Evolutionary conservation across 2,329 filamentous ascomycete species (phyloP).

Genomic region (Aspergillus clavatus): DNA sequence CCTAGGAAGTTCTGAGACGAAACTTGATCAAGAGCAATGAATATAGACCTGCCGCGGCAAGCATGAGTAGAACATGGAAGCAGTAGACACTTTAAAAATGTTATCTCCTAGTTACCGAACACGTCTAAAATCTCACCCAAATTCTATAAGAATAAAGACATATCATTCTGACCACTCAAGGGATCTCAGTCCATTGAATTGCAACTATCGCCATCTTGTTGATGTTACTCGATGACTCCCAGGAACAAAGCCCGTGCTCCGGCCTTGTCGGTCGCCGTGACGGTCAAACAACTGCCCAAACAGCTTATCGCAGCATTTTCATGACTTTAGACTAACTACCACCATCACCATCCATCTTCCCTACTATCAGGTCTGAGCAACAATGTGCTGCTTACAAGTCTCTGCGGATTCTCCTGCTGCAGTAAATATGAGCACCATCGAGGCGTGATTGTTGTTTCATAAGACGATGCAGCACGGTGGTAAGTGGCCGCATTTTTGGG

Average conservation of each 20-base stretch:
- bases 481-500: constrained; percentile 14
- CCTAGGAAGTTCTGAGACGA: too few species aligned
- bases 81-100: too few species aligned
- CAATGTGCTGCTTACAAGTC: constrained; percentile 17
- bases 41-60: too few species aligned
- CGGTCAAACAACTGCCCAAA: constrained; percentile 6
- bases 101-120: too few species aligned
- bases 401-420: constrained; percentile 12
- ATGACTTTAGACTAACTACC: not conserved
- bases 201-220: too few species aligned
- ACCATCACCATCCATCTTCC: not conserved
- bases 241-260: not conserved
- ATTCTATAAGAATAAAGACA: too few species aligned
- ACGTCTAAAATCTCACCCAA: too few species aligned
- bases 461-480: constrained; percentile 15
- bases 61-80: too few species aligned
- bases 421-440: constrained; percentile 11
- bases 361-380: constrained; percentile 12
- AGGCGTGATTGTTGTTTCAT: constrained; percentile 16
- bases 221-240: too few species aligned
- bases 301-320: not conserved
- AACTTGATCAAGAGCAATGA: too few species aligned
- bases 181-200: too few species aligned
- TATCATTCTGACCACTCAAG: not conserved
- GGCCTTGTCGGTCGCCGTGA: not conserved